Evolutionary conservation across 768 basidiomycete species (phyloP).

Genomic region (Termitomyces sp.): DNA sequence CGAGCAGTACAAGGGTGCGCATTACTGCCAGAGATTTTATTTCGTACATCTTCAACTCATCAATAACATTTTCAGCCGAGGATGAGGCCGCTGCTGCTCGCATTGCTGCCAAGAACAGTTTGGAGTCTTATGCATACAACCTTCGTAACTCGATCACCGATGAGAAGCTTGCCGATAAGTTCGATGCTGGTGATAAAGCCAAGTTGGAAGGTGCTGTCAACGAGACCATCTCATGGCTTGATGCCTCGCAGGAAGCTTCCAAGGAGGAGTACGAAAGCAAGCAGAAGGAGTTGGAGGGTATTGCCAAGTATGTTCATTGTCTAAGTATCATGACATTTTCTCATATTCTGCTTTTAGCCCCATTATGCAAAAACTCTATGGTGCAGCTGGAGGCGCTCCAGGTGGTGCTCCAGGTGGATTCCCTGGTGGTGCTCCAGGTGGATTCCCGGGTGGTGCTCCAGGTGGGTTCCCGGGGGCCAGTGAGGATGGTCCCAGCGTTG

Average conservation of each 20-base stretch:
- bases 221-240: slow-evolving; percentile 84
- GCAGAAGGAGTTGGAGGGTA: slow-evolving; percentile 87
- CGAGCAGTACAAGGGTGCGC: slow-evolving; percentile 82
- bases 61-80: slow-evolving; percentile 48
- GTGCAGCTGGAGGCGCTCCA: slow-evolving; percentile 61
- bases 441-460: slow-evolving; percentile 43
- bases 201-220: slow-evolving; percentile 80
- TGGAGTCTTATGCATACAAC: slow-evolving; percentile 96
- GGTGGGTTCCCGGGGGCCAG: slow-evolving; percentile 67
- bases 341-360: slow-evolving; percentile 28
- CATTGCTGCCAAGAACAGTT: slow-evolving; percentile 83
- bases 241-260: slow-evolving; percentile 81
- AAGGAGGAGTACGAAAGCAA: slow-evolving; percentile 92
- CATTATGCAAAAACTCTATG: slow-evolving; percentile 74
- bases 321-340: neutral
- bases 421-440: slow-evolving; percentile 55
- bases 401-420: slow-evolving; percentile 60
- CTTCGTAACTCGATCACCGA: slow-evolving; percentile 86
- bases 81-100: slow-evolving; percentile 84
- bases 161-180: slow-evolving; percentile 84
- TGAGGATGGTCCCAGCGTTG: slow-evolving; percentile 86
- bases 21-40: neutral
- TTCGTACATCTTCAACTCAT: neutral
- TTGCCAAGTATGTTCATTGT: slow-evolving; percentile 53
- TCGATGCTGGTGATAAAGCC: slow-evolving; percentile 80